Evolutionary conservation across 805 yeast species (phyloP).

Genomic region (Yarrowia divulgata): DNA sequence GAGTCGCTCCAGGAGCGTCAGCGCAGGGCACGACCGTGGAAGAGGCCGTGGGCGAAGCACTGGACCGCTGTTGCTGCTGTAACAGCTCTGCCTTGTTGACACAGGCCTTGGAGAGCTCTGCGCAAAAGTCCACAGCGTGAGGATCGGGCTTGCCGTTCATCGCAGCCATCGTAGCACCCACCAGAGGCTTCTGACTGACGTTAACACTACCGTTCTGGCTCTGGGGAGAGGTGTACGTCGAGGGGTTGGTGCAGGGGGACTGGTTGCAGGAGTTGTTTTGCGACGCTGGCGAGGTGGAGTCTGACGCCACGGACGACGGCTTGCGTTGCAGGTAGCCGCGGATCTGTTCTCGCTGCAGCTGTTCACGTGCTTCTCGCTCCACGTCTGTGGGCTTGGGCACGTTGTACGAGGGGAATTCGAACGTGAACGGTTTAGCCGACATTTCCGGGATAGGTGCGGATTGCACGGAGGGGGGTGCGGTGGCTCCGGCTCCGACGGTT

Average conservation of each 20-base stretch:
- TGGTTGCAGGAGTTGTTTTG: constrained; percentile 25
- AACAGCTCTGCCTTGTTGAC: constrained; percentile 33
- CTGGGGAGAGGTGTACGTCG: constrained; percentile 27
- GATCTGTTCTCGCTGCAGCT: constrained; percentile 37
- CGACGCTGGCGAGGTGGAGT: constrained; percentile 25
- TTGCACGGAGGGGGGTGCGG: constrained; percentile 41
- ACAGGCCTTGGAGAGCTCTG: constrained; percentile 40
- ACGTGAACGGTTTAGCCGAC: constrained; percentile 52
- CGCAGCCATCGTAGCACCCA: constrained; percentile 27
- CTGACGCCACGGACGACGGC: constrained; percentile 23
- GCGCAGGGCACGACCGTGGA: not conserved
- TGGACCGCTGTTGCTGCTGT: not conserved
- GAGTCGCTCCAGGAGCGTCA: not conserved
- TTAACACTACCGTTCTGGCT: not conserved
- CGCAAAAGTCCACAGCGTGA: constrained; percentile 30
- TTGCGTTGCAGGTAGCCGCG: constrained; percentile 28
- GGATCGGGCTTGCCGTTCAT: constrained; percentile 25
- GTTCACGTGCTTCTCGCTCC: constrained; percentile 26
- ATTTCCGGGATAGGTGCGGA: constrained; percentile 28
- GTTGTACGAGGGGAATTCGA: constrained; percentile 63
- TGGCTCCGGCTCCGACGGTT: not conserved
- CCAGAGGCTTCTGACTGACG: constrained; percentile 12
- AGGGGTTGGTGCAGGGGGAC: constrained; percentile 35
- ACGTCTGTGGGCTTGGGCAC: constrained; percentile 1
- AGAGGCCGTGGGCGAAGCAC: constrained; percentile 4